Evolutionary conservation across 2,329 filamentous ascomycete species (phyloP).

Genomic region (Phoma sp.): DNA sequence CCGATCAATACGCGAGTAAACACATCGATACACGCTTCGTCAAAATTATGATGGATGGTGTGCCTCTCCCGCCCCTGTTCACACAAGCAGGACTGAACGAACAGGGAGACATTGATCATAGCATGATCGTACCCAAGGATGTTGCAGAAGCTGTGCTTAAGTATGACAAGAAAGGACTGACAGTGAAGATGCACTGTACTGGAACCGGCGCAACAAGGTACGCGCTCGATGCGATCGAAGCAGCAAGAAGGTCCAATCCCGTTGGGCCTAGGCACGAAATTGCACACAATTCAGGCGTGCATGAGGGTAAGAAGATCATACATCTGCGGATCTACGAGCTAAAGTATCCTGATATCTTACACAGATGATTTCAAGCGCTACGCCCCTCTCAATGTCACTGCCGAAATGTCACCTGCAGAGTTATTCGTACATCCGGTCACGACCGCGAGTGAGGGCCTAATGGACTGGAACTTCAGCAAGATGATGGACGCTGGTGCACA

Average conservation of each 20-base stretch:
- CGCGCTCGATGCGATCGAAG: slow-evolving; percentile 41
- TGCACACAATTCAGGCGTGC: slow-evolving; percentile 34
- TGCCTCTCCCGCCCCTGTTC: slow-evolving; percentile 38
- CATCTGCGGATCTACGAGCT: neutral
- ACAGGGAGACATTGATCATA: slow-evolving; percentile 32
- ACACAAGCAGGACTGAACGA: slow-evolving; percentile 36
- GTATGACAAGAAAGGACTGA: slow-evolving; percentile 41
- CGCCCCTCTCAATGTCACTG: slow-evolving; percentile 37
- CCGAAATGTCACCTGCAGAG: slow-evolving; percentile 44
- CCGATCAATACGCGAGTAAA: slow-evolving; percentile 29
- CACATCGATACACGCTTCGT: slow-evolving; percentile 44
- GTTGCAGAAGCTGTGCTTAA: slow-evolving; percentile 33
- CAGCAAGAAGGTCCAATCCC: slow-evolving; percentile 30
- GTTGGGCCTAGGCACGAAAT: slow-evolving; percentile 44
- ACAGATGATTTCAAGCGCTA: slow-evolving; percentile 39
- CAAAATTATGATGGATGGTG: slow-evolving; percentile 47
- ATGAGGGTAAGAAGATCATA: slow-evolving; percentile 18
- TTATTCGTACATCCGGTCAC: slow-evolving; percentile 30
- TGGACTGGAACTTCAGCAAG: slow-evolving; percentile 38
- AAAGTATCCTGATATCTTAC: neutral
- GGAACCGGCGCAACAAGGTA: slow-evolving; percentile 39
- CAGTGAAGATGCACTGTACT: slow-evolving; percentile 45
- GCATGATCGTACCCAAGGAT: slow-evolving; percentile 23
- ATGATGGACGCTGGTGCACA: slow-evolving; percentile 33
- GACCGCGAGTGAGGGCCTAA: slow-evolving; percentile 16